Percentiles rank a stretch among this genome's conserved stretches.
Evolutionary conservation across 2,329 filamentous ascomycete species (phyloP).

Genomic region (Helicocarpus griseus): DNA sequence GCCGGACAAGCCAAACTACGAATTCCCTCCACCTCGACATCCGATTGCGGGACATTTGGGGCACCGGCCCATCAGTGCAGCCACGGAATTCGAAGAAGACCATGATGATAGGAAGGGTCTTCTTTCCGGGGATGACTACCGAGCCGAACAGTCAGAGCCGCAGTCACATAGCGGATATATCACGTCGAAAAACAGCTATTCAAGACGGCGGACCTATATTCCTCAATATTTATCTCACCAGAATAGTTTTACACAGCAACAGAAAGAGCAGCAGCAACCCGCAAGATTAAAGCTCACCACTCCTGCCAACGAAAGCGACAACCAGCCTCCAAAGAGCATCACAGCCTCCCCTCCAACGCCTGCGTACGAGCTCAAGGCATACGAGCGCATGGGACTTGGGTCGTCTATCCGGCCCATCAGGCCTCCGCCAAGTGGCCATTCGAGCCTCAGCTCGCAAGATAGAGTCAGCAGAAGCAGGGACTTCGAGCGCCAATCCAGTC

Average conservation of each 20-base stretch:
- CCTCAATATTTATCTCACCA: background rate
- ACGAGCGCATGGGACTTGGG: background rate
- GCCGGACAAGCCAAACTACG: constrained; percentile 24
- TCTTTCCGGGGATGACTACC: background rate
- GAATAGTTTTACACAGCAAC: background rate
- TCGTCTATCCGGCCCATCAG: background rate
- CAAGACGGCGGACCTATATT: background rate
- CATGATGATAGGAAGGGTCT: constrained; percentile 10
- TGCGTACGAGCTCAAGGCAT: background rate
- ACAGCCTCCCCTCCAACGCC: background rate
- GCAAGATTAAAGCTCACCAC: background rate
- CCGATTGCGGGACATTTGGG: constrained; percentile 19
- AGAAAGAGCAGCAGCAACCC: background rate
- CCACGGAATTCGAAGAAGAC: constrained; percentile 32
- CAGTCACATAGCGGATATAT: background rate
- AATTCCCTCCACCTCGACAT: constrained; percentile 31
- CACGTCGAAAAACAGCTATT: background rate
- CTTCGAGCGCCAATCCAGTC: background rate
- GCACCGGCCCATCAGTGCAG: constrained; percentile 21
- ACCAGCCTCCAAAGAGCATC: background rate
- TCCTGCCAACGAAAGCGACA: background rate
- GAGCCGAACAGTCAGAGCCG: too few relatives aligned
- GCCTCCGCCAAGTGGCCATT: background rate
- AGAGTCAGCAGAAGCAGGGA: background rate
- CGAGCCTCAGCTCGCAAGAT: background rate